Conservation (phyloP, 2,329 filamentous ascomycete species). For the Metarhizium sp. region DNA sequence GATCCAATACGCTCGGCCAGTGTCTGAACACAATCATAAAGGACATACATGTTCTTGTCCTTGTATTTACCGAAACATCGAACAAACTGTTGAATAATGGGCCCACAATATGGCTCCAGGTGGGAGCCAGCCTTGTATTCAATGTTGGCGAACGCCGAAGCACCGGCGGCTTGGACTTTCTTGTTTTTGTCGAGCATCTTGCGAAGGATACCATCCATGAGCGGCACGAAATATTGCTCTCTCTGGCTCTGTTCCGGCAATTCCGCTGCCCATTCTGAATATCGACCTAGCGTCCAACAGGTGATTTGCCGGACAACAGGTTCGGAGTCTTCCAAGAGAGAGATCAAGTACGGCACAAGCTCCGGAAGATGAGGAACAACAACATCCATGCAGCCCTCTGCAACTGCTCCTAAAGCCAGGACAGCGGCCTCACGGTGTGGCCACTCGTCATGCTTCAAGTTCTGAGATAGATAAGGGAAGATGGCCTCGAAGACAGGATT, state of each 20-base stretch:
- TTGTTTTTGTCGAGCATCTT: constrained; percentile 98
- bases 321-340: constrained; percentile 72
- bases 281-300: constrained; percentile 92
- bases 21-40: constrained; percentile 98
- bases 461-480: constrained; percentile 83
- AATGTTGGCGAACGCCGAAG: constrained; percentile 89
- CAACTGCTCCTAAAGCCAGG: constrained; percentile 85
- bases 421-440: constrained; percentile 89
- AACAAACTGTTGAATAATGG: constrained; percentile 88
- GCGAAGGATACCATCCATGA: constrained; percentile 92
- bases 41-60: constrained; percentile 96
- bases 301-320: constrained; percentile 94
- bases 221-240: constrained; percentile 76
- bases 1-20: constrained; percentile 84
- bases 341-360: constrained; percentile 82
- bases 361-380: constrained; percentile 87
- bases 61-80: constrained; percentile 92
- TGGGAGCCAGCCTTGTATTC: constrained; percentile 84
- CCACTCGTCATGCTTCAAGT: constrained; percentile 84
- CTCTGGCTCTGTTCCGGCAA: constrained; percentile 58
- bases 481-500: constrained; percentile 84
- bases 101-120: constrained; percentile 75
- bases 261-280: constrained; percentile 83
- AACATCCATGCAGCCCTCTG: constrained; percentile 84
- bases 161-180: constrained; percentile 92